phyloP scores from a whole-genome alignment of 768 basidiomycete genomes.

The Lactifluus echinatus region DNA sequence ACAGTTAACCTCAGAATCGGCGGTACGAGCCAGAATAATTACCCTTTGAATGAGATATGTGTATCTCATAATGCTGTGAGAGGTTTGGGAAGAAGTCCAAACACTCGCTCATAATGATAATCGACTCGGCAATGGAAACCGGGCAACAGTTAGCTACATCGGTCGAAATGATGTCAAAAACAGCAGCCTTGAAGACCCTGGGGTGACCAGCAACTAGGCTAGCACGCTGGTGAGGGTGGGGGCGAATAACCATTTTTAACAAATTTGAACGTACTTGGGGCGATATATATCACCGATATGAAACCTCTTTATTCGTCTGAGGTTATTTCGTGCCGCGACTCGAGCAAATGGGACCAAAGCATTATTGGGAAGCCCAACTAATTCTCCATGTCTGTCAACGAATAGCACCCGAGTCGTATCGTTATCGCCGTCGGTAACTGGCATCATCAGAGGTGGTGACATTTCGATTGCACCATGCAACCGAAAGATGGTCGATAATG shows the following conservation, averaged over 20 bases:
- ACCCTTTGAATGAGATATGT: slow-evolving; percentile 74
- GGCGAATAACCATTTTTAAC: not conserved
- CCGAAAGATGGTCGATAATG: slow-evolving; percentile 67
- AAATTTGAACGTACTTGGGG: slow-evolving; percentile 42
- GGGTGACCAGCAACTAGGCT: slow-evolving; percentile 70
- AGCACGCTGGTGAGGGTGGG: slow-evolving; percentile 5
- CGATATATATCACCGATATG: slow-evolving; percentile 68
- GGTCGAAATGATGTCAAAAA: slow-evolving; percentile 77
- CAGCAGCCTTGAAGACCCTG: slow-evolving; percentile 59
- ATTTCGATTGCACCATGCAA: slow-evolving; percentile 87
- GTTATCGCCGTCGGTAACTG: slow-evolving; percentile 52
- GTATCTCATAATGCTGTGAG: slow-evolving; percentile 59
- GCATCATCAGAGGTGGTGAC: slow-evolving; percentile 80
- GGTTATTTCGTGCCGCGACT: slow-evolving; percentile 58
- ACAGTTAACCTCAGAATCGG: slow-evolving; percentile 2
- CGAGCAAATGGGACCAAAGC: slow-evolving; percentile 73
- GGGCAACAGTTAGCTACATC: slow-evolving; percentile 54
- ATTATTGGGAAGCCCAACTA: slow-evolving; percentile 65
- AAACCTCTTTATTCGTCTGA: slow-evolving; percentile 73
- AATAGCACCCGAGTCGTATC: slow-evolving; percentile 60
- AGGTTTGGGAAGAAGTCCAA: slow-evolving; percentile 67
- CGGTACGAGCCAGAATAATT: slow-evolving; percentile 23
- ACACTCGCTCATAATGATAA: slow-evolving; percentile 58
- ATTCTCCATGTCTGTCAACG: slow-evolving; percentile 73
- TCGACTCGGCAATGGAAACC: slow-evolving; percentile 67